Percentiles rank a stretch among this genome's conserved stretches.
Evolutionary conservation across 371 early-diverging fungal genomes (phyloP).

Genomic region (Actinomucor elegans): DNA sequence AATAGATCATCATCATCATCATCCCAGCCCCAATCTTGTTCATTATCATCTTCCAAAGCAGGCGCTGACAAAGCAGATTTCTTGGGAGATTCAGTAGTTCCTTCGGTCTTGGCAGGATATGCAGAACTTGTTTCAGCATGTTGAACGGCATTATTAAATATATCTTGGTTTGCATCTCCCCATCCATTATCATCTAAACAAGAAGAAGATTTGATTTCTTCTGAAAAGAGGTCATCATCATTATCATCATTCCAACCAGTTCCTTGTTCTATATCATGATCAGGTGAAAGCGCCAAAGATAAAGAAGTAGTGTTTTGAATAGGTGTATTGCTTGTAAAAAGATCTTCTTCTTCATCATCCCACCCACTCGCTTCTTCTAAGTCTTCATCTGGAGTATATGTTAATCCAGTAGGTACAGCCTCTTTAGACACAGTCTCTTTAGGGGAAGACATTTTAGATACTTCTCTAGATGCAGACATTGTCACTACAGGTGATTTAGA

Average conservation of each 20-base stretch:
- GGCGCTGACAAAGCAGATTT: background rate
- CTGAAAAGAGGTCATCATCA: slow-evolving; percentile 2
- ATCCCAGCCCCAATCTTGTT: slow-evolving; percentile 17
- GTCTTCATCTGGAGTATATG: slow-evolving; percentile 13
- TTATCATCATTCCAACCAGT: slow-evolving; percentile 7
- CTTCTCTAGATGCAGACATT: background rate
- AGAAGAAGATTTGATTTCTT: background rate
- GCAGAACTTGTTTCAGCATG: background rate
- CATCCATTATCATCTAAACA: too few relatives aligned
- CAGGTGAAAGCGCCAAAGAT: too few relatives aligned
- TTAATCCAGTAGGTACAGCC: too few relatives aligned
- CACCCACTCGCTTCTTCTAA: slow-evolving; percentile 9
- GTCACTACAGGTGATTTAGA: background rate
- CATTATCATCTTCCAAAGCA: slow-evolving; percentile 1
- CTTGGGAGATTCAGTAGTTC: background rate
- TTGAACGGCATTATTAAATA: slow-evolving; percentile 16
- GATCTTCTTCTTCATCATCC: slow-evolving; percentile 16
- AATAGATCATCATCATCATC: slow-evolving; percentile 20
- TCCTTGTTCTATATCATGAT: slow-evolving; percentile 1
- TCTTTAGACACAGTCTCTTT: too few relatives aligned
- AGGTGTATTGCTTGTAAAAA: slow-evolving; percentile 9
- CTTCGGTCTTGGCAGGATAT: background rate
- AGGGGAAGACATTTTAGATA: too few relatives aligned
- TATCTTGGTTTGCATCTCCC: slow-evolving; percentile 22
- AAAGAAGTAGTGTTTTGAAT: too few relatives aligned